phyloP scores from a whole-genome alignment of 2,329 filamentous ascomycete species.

The Colletotrichum sp. region DNA sequence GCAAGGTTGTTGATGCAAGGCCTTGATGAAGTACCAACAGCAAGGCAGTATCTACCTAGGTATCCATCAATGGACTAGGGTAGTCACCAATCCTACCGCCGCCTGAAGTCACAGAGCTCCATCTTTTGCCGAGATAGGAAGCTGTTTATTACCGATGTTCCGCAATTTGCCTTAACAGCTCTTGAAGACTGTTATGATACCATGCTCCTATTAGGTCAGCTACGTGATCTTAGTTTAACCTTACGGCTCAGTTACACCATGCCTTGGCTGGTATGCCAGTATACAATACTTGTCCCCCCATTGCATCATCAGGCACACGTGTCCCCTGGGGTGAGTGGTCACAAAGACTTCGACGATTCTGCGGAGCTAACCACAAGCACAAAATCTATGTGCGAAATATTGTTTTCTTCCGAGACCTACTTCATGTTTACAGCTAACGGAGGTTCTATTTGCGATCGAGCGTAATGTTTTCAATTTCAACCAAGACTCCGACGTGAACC shows the following conservation, averaged over 20 bases:
- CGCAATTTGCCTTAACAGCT: accelerated
- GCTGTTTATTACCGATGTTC: neutral
- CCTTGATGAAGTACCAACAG: neutral
- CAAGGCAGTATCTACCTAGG: too few species aligned
- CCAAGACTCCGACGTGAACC: too few species aligned
- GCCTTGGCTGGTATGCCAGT: neutral
- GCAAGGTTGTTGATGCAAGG: neutral
- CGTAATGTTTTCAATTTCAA: too few species aligned
- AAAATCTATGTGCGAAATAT: too few species aligned
- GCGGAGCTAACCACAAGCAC: too few species aligned
- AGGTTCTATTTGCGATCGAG: too few species aligned
- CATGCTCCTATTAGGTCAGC: neutral
- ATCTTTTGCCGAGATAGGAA: neutral
- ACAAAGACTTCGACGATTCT: too few species aligned
- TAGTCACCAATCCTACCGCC: neutral
- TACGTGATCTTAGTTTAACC: neutral
- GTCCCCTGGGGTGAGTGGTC: too few species aligned
- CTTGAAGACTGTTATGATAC: neutral
- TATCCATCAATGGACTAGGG: too few species aligned
- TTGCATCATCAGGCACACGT: neutral
- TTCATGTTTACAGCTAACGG: too few species aligned
- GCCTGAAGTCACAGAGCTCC: neutral
- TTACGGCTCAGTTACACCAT: neutral
- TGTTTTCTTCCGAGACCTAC: too few species aligned
- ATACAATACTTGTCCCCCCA: neutral